Conservation (phyloP, 495 filamentous ascomycete species). For the Cladorrhinum samala region DNA sequence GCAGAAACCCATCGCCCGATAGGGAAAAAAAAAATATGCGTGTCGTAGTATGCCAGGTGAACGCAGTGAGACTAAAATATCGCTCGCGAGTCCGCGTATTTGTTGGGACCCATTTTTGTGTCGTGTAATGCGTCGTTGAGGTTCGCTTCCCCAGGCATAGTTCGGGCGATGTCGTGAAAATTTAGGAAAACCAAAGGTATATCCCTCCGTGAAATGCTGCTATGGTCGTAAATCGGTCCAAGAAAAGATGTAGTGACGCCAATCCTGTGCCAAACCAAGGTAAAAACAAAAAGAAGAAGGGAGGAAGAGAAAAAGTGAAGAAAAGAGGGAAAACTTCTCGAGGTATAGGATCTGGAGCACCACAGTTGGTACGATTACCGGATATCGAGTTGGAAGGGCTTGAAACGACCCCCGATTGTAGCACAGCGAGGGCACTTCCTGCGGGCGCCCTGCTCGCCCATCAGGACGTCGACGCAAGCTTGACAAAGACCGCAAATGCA, state of each 20-base stretch:
- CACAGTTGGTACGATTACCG: no score
- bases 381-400: slow-evolving; percentile 61
- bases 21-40: not conserved
- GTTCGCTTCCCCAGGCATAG: no score
- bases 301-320: not conserved
- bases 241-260: not conserved
- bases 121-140: not conserved
- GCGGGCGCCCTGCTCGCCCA: slow-evolving; percentile 53
- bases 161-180: no score
- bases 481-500: slow-evolving; percentile 88
- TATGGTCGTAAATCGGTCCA: not conserved
- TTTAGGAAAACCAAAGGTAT: not conserved
- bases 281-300: slow-evolving; percentile 1
- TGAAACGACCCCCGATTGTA: slow-evolving; percentile 61
- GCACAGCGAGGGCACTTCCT: slow-evolving; percentile 61
- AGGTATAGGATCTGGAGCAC: no score
- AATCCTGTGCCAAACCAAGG: not conserved
- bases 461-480: slow-evolving; percentile 75
- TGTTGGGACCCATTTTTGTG: not conserved
- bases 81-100: not conserved
- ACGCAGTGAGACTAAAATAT: not conserved
- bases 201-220: not conserved
- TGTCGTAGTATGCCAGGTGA: not conserved
- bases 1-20: not conserved
- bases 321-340: not conserved